Conservation (phyloP, 2,329 filamentous ascomycete genomes). For the Fusarium luffae region DNA sequence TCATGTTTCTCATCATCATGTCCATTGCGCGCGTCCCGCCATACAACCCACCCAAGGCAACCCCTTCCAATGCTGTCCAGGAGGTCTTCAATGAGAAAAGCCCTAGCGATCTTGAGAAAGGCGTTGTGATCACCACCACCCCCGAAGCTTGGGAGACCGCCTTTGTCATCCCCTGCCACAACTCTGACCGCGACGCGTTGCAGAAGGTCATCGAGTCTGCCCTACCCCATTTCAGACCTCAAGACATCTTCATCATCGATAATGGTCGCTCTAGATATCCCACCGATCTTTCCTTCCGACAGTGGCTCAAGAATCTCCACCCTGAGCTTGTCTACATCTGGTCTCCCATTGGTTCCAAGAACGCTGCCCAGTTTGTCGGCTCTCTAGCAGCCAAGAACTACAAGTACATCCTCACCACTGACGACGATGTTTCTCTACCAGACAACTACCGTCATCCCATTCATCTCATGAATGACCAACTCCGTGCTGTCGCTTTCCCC, state of each 20-base stretch:
- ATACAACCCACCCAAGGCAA: background rate
- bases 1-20: constrained; percentile 13
- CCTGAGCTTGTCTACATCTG: constrained; percentile 2
- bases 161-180: constrained; percentile 5
- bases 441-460: constrained; percentile 1
- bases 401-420: constrained; percentile 7
- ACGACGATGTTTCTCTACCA: constrained; percentile 1
- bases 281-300: constrained; percentile 1
- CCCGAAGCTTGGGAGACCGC: background rate
- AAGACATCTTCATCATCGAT: constrained; percentile 12
- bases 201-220: background rate
- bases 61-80: background rate
- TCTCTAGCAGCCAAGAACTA: constrained; percentile 2
- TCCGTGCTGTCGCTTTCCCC: background rate
- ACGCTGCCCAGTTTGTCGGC: constrained; percentile 2
- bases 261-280: background rate
- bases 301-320: background rate
- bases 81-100: background rate
- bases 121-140: background rate
- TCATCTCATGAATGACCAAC: background rate
- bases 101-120: background rate
- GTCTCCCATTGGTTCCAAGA: constrained; percentile 9
- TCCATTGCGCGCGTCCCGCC: constrained; percentile 1
- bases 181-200: constrained; percentile 3
- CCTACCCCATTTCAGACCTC: constrained; percentile 2